Percentiles rank a stretch among this genome's conserved stretches.
These are phyloP conservation scores for Nepenthes mirabilis DNA, from an alignment of 148 eudicot genomes.

Conservation along the genomic window DNA sequence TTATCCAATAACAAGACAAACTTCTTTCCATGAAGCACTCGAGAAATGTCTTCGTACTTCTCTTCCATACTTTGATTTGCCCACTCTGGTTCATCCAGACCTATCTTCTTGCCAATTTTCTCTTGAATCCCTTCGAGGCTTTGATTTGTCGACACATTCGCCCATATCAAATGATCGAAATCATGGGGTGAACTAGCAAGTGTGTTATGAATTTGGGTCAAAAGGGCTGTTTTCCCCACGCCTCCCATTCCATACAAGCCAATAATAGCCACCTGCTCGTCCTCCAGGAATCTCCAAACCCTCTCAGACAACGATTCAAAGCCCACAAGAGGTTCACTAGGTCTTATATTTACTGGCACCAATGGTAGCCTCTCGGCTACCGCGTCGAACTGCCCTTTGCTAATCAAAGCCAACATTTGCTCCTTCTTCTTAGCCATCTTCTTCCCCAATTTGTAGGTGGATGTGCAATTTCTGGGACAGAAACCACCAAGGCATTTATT, in stretches of 20 bases:
- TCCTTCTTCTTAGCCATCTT: conserved; percentile 10
- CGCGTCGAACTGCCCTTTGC: conserved; percentile 9
- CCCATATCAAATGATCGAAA: conserved; percentile 38
- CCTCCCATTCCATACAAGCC: conserved; percentile 48
- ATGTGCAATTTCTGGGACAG: conserved; percentile 10
- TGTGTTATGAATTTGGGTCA: conserved; percentile 28
- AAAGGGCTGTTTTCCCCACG: conserved; percentile 38
- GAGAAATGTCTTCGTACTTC: conserved; percentile 16
- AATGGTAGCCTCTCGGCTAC: conserved; percentile 10
- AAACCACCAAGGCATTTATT: not conserved
- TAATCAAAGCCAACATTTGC: conserved; percentile 9
- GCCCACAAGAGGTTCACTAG: conserved; percentile 24
- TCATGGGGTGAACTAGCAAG: conserved; percentile 9
- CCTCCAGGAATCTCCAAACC: conserved; percentile 10
- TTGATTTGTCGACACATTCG: conserved; percentile 22
- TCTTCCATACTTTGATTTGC: conserved; percentile 18
- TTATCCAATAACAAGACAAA: conserved; percentile 38
- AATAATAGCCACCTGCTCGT: conserved; percentile 19
- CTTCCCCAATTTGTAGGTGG: conserved; percentile 17
- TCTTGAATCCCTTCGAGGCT: conserved; percentile 23
- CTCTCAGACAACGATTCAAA: conserved; percentile 11
- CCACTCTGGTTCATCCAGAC: conserved; percentile 4
- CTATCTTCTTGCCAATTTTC: conserved; percentile 11
- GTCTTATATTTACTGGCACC: conserved; percentile 11
- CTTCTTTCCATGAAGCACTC: conserved; percentile 21